These are phyloP conservation scores for Populus davidiana DNA, from an alignment of 345 rosid genomes.

Conservation along the genomic window DNA sequence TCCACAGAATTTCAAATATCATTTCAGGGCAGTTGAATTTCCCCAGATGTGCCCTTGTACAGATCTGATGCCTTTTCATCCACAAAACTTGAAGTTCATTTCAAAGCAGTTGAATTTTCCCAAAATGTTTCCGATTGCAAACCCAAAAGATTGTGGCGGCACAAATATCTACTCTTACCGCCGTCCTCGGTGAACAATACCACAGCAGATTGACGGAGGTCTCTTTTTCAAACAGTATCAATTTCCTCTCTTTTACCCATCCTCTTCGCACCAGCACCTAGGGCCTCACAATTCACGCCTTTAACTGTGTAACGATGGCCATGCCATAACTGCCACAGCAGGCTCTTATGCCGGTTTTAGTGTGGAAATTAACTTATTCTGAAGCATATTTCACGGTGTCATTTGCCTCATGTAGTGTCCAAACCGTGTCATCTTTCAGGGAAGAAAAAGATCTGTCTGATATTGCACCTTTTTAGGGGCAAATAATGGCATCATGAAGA, in stretches of 20 bases:
- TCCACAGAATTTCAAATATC: background rate
- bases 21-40: background rate
- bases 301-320: too few relatives aligned
- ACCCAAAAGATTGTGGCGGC: background rate
- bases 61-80: too few relatives aligned
- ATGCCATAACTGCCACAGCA: too few relatives aligned
- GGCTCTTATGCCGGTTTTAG: background rate
- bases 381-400: background rate
- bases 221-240: background rate
- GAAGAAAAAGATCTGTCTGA: background rate
- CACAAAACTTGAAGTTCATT: too few relatives aligned
- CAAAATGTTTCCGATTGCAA: background rate
- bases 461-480: background rate
- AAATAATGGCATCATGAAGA: background rate
- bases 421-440: background rate
- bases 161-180: background rate
- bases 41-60: too few relatives aligned
- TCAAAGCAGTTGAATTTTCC: background rate
- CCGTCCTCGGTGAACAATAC: background rate
- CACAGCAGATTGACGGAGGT: background rate
- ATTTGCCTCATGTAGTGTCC: background rate
- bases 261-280: background rate
- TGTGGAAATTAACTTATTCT: background rate
- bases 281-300: background rate
- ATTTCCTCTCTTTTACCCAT: background rate